A percentile compares a stretch with the other conserved stretches of the same genome.
phyloP scores from a whole-genome alignment of 805 yeast species.

The Spencermartinsiella europaea region DNA sequence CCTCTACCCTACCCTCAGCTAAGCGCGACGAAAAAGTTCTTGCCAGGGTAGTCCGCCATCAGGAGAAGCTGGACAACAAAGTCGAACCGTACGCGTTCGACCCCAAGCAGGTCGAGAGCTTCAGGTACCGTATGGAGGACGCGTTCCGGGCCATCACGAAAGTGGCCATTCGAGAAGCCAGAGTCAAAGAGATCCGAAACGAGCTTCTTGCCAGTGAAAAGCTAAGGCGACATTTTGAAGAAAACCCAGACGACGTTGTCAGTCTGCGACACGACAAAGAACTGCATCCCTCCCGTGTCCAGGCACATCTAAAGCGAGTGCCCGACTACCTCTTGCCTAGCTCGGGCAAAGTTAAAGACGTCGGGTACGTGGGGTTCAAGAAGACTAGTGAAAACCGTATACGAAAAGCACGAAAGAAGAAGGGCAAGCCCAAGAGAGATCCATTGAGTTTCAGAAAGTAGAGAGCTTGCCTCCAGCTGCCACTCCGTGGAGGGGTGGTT shows the following conservation, averaged over 20 bases:
- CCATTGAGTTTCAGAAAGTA: slow-evolving; percentile 50
- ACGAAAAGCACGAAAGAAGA: slow-evolving; percentile 18
- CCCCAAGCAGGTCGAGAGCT: slow-evolving; percentile 86
- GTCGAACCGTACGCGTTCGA: slow-evolving; percentile 79
- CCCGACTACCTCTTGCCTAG: slow-evolving; percentile 70
- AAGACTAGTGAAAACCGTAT: slow-evolving; percentile 22
- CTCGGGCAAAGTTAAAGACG: slow-evolving; percentile 5
- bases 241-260: slow-evolving; percentile 89
- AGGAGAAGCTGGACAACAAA: slow-evolving; percentile 40
- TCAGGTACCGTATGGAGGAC: slow-evolving; percentile 94
- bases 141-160: slow-evolving; percentile 93
- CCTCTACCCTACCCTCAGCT: slow-evolving; percentile 64
- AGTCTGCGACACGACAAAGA: slow-evolving; percentile 90
- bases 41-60: slow-evolving; percentile 69
- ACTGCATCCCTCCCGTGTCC: slow-evolving; percentile 74
- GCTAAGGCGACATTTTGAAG: slow-evolving; percentile 90
- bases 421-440: slow-evolving; percentile 34
- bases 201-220: slow-evolving; percentile 86
- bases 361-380: slow-evolving; percentile 24
- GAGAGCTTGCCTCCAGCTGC: no score
- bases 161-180: slow-evolving; percentile 86
- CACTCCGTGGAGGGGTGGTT: no score
- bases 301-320: slow-evolving; percentile 81
- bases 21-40: slow-evolving; percentile 84
- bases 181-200: slow-evolving; percentile 79